phyloP scores from a whole-genome alignment of 75 land plant genomes.

The Pinus tabuliformis region DNA sequence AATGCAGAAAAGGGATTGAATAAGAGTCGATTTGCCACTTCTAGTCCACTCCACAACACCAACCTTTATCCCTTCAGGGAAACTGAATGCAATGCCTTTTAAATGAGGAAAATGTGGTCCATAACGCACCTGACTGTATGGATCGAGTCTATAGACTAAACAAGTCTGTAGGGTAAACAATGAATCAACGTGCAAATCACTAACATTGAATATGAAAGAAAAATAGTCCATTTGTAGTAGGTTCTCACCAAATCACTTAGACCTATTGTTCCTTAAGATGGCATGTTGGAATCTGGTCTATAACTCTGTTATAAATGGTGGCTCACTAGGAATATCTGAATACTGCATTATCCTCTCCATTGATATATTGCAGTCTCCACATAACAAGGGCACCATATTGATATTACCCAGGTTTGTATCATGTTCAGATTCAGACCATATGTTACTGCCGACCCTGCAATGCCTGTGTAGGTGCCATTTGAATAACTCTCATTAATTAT shows the following conservation, averaged over 20 bases:
- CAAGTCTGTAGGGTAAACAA: too few relatives aligned
- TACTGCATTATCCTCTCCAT: constrained; percentile 88
- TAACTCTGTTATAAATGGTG: constrained; percentile 54
- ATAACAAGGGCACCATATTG: constrained; percentile 65
- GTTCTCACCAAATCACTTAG: constrained; percentile 53
- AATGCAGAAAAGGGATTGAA: constrained; percentile 66
- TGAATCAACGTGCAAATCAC: background rate
- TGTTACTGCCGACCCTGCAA: constrained; percentile 79
- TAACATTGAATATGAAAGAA: background rate
- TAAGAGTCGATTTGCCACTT: constrained; percentile 70
- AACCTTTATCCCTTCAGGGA: constrained; percentile 45
- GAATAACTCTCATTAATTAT: background rate
- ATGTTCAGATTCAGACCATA: constrained; percentile 74
- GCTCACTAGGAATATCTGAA: constrained; percentile 56
- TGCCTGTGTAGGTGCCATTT: constrained; percentile 27
- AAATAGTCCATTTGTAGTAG: background rate
- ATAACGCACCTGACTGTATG: constrained; percentile 64
- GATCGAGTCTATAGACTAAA: background rate
- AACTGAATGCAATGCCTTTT: constrained; percentile 42
- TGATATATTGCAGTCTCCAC: constrained; percentile 79
- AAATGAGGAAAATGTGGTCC: constrained; percentile 60
- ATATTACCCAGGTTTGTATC: constrained; percentile 52
- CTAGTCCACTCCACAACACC: constrained; percentile 74
- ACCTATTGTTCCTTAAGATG: too few relatives aligned
- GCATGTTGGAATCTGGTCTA: constrained; percentile 52